Conservation (phyloP, 1,139 yeast genomes). For the Suhomyces wounanorum region DNA sequence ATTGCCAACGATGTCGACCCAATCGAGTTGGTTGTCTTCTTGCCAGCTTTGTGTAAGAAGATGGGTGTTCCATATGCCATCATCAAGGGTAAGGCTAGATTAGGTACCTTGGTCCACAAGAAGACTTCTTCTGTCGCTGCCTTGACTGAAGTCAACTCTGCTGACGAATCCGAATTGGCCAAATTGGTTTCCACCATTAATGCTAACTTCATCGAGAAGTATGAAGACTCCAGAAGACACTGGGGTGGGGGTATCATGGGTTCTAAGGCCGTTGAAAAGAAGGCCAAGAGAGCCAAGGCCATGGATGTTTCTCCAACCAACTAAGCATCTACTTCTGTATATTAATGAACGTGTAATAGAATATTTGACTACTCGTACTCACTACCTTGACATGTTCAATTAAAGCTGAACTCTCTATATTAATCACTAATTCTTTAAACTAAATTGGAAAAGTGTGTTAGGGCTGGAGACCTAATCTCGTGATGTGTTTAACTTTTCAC, state of each 20-base stretch:
- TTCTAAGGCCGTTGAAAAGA: slow-evolving; percentile 82
- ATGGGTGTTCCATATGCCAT: slow-evolving; percentile 99
- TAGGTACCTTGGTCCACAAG: slow-evolving; percentile 95
- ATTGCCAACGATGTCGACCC: slow-evolving; percentile 99
- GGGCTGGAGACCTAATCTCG: slow-evolving; percentile 19
- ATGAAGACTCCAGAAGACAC: slow-evolving; percentile 94
- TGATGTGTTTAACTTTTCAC: slow-evolving; percentile 6
- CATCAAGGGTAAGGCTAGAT: slow-evolving; percentile 98
- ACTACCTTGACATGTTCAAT: neutral
- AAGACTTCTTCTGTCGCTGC: slow-evolving; percentile 98
- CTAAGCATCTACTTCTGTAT: slow-evolving; percentile 12
- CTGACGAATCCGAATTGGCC: slow-evolving; percentile 93
- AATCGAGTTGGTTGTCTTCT: slow-evolving; percentile 92
- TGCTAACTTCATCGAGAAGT: slow-evolving; percentile 88
- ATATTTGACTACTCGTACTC: neutral
- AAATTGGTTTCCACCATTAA: slow-evolving; percentile 89
- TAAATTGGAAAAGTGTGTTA: slow-evolving; percentile 1
- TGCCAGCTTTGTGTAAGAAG: slow-evolving; percentile 98
- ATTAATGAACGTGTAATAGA: slow-evolving; percentile 5
- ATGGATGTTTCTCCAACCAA: slow-evolving; percentile 30
- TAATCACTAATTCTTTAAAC: neutral
- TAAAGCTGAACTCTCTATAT: too few relatives aligned
- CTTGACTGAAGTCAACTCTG: slow-evolving; percentile 88
- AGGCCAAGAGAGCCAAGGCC: slow-evolving; percentile 46
- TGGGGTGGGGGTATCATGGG: slow-evolving; percentile 99